A percentile compares a stretch with the other conserved stretches of the same genome.
phyloP scores from a whole-genome alignment of 768 basidiomycete species.

The Boletus rufocinnamomeus region DNA sequence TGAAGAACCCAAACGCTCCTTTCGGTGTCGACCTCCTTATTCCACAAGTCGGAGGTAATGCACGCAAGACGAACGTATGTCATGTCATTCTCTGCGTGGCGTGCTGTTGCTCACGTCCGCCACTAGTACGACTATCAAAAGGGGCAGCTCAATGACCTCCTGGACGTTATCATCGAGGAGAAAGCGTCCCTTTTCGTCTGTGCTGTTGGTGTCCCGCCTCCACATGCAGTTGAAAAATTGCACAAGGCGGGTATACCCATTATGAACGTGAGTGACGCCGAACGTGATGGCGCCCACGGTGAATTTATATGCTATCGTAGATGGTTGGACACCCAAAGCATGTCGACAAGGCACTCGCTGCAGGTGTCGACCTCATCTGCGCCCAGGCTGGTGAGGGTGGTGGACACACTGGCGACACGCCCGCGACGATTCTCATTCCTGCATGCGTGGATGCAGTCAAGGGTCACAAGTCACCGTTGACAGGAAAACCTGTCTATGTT shows the following conservation, averaged over 20 bases:
- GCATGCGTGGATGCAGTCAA: conserved; percentile 85
- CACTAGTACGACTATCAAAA: conserved; percentile 84
- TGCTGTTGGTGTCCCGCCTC: conserved; percentile 86
- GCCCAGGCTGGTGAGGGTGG: conserved; percentile 94
- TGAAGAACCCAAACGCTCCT: conserved; percentile 74
- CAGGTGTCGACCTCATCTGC: conserved; percentile 90
- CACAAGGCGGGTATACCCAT: conserved; percentile 84
- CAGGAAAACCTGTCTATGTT: conserved; percentile 81
- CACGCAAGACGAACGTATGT: conserved; percentile 86
- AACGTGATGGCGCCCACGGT: background rate
- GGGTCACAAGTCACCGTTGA: conserved; percentile 76
- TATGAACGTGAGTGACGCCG: conserved; percentile 64
- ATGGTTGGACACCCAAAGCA: conserved; percentile 98
- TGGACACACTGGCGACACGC: conserved; percentile 82
- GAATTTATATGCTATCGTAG: conserved; percentile 26
- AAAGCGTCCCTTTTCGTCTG: conserved; percentile 88
- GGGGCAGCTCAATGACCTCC: conserved; percentile 78
- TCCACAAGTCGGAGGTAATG: conserved; percentile 83
- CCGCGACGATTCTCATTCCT: conserved; percentile 86
- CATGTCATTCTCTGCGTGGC: background rate
- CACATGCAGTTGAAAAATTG: conserved; percentile 73
- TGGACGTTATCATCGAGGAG: conserved; percentile 92
- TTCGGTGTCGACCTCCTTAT: conserved; percentile 92
- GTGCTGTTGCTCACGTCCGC: conserved; percentile 1
- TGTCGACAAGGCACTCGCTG: conserved; percentile 75